These are phyloP conservation scores for Medicago lupulina DNA, from an alignment of 306 rosid species.

Conservation along the genomic window DNA sequence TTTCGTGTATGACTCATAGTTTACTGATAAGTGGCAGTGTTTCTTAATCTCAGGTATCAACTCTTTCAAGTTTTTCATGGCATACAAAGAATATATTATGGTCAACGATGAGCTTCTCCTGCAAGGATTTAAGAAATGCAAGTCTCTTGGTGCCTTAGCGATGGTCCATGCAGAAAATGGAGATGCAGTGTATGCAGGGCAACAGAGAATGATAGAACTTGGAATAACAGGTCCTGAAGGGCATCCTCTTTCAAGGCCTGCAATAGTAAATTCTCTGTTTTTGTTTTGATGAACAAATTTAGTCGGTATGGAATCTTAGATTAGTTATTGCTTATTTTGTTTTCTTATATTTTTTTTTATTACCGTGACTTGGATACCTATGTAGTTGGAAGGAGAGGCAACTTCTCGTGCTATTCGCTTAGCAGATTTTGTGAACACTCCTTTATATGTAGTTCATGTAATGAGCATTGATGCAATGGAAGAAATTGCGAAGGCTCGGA, in stretches of 20 bases:
- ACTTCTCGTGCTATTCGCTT: conserved; percentile 87
- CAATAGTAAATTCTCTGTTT: background rate
- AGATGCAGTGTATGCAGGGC: conserved; percentile 88
- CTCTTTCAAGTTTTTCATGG: conserved; percentile 95
- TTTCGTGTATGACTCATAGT: background rate
- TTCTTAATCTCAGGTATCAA: conserved; percentile 68
- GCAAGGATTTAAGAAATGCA: conserved; percentile 83
- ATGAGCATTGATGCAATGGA: conserved; percentile 99
- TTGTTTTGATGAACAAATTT: background rate
- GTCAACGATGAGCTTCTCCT: conserved; percentile 83
- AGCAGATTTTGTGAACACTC: conserved; percentile 83
- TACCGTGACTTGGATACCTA: background rate
- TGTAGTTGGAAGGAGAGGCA: conserved; percentile 95
- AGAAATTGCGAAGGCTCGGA: conserved; percentile 91
- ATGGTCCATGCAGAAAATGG: conserved; percentile 99
- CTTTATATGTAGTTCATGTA: conserved; percentile 91
- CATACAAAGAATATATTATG: conserved; percentile 87
- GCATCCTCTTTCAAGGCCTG: conserved; percentile 30
- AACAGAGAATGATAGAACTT: conserved; percentile 85
- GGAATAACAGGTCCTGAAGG: conserved; percentile 98
- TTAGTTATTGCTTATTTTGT: too few relatives aligned
- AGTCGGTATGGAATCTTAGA: too few relatives aligned
- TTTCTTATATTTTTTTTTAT: too few relatives aligned
- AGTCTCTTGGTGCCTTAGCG: conserved; percentile 94
- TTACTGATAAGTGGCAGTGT: background rate